Evolutionary conservation across 495 filamentous ascomycete species (phyloP).

Genomic region (Clavariopsis aquatica): DNA sequence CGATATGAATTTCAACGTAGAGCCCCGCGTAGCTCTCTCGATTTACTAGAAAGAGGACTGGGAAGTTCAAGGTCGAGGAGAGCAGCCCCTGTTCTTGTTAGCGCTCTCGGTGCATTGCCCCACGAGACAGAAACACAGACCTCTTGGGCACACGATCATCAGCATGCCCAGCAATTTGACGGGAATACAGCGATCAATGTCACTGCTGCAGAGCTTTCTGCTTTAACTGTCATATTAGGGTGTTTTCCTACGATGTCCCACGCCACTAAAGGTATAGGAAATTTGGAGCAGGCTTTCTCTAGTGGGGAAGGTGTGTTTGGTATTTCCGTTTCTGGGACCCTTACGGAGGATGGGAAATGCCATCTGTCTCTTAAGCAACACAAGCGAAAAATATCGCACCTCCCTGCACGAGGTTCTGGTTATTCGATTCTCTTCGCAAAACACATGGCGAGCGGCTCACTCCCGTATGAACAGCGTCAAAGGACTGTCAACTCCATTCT

Average conservation of each 20-base stretch:
- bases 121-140: background rate
- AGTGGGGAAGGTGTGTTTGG: constrained; percentile 12
- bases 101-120: background rate
- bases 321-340: constrained; percentile 6
- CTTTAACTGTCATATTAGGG: constrained; percentile 18
- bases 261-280: background rate
- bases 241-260: background rate
- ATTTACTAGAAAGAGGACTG: constrained; percentile 15
- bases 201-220: constrained; percentile 7
- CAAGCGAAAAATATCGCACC: constrained; percentile 16
- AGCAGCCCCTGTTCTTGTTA: constrained; percentile 5
- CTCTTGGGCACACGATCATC: constrained; percentile 11
- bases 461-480: constrained; percentile 17
- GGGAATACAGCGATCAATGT: constrained; percentile 8
- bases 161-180: constrained; percentile 11
- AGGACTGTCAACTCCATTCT: constrained; percentile 9
- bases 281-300: background rate
- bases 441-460: constrained; percentile 20
- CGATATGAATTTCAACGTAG: constrained; percentile 1
- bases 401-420: constrained; percentile 14
- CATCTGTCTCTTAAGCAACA: constrained; percentile 15
- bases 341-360: constrained; percentile 1
- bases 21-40: constrained; percentile 17
- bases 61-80: constrained; percentile 8
- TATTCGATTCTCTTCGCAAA: constrained; percentile 27